A percentile compares a stretch with the other conserved stretches of the same genome.
These are phyloP conservation scores for Phyllosticta ampelicida DNA, from an alignment of 2,329 filamentous ascomycete species.

Conservation along the genomic window DNA sequence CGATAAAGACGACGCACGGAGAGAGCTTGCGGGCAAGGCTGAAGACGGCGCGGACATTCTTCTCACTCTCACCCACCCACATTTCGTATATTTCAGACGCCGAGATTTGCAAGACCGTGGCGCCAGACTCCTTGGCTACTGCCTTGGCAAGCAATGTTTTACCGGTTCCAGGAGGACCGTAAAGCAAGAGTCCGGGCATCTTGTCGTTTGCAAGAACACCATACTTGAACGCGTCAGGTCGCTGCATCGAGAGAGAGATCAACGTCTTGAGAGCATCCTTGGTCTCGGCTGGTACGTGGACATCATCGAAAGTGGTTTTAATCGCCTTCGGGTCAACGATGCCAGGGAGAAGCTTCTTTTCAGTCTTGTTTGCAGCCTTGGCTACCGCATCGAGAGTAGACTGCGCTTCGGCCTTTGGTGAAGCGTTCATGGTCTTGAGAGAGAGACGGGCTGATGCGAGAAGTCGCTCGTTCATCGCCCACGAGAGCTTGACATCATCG, in stretches of 20 bases:
- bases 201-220: slow-evolving; percentile 85
- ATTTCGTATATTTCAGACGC: slow-evolving; percentile 91
- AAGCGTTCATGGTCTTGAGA: neutral
- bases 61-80: slow-evolving; percentile 92
- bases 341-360: slow-evolving; percentile 70
- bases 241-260: slow-evolving; percentile 73
- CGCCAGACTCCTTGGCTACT: slow-evolving; percentile 54
- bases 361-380: slow-evolving; percentile 51
- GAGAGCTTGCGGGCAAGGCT: slow-evolving; percentile 80
- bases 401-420: slow-evolving; percentile 21
- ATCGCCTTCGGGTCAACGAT: slow-evolving; percentile 75
- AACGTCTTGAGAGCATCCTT: slow-evolving; percentile 80
- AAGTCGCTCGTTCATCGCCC: slow-evolving; percentile 32
- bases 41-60: slow-evolving; percentile 90
- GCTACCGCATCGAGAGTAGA: slow-evolving; percentile 14
- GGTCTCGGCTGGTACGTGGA: slow-evolving; percentile 72
- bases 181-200: slow-evolving; percentile 79
- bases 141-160: slow-evolving; percentile 55
- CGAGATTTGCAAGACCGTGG: slow-evolving; percentile 69
- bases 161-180: slow-evolving; percentile 69
- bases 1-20: slow-evolving; percentile 90
- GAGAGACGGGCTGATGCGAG: slow-evolving; percentile 12
- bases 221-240: slow-evolving; percentile 92
- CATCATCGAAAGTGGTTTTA: slow-evolving; percentile 74
- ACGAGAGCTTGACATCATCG: slow-evolving; percentile 37